These are phyloP conservation scores for Pseudonitzschia multiseries DNA, from an alignment of 108 stramenopile species.

Conservation along the genomic window DNA sequence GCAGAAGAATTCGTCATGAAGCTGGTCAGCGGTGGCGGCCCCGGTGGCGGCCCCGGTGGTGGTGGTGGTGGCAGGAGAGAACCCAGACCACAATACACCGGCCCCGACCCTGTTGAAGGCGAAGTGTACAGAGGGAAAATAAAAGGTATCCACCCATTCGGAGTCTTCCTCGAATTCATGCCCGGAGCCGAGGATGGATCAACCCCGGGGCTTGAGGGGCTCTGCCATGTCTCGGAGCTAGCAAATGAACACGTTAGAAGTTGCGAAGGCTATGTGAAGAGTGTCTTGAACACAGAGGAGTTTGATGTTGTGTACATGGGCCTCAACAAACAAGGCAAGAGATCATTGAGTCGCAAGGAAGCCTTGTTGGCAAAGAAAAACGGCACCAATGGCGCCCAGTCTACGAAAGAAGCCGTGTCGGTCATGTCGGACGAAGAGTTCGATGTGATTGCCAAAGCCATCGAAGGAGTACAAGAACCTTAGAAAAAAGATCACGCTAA, in stretches of 20 bases:
- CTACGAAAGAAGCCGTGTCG: constrained; percentile 21
- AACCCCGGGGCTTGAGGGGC: constrained; percentile 73
- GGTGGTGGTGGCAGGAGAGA: constrained; percentile 39
- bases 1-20: constrained; percentile 66
- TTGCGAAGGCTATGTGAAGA: constrained; percentile 72
- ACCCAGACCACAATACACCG: constrained; percentile 65
- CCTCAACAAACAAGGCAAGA: constrained; percentile 71
- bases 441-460: constrained; percentile 73
- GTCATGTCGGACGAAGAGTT: constrained; percentile 70
- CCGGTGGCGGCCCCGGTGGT: constrained; percentile 36
- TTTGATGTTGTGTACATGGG: constrained; percentile 79
- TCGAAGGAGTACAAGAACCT: constrained; percentile 54
- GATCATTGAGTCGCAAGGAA: constrained; percentile 71
- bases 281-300: constrained; percentile 59
- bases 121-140: constrained; percentile 71
- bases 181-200: constrained; percentile 86
- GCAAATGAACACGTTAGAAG: constrained; percentile 75
- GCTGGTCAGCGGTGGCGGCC: constrained; percentile 42
- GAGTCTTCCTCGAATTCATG: constrained; percentile 80
- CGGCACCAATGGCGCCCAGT: constrained; percentile 18
- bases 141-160: constrained; percentile 78
- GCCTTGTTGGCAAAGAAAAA: constrained; percentile 42
- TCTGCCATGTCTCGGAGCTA: constrained; percentile 86
- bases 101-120: constrained; percentile 76
- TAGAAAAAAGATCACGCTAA: constrained; percentile 2